Base-by-base conservation (phyloP, 306 rosid genomes). In the Alnus glutinosa region DNA sequence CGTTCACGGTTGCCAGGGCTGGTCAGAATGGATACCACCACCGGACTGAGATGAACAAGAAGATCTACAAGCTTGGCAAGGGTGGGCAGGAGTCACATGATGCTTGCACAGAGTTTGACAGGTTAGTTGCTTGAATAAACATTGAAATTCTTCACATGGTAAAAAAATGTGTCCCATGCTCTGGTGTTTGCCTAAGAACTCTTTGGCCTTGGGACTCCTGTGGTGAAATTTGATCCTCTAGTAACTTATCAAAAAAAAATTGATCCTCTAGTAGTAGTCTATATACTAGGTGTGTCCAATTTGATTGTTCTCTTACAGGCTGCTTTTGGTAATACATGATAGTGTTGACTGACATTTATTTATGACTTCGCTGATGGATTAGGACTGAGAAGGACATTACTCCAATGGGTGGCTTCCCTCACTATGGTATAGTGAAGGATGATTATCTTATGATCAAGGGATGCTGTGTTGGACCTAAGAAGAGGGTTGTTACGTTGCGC, bases 311-410 rank as follows among this genome's bases (percentile, higher is more conserved):
- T 30, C 36, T 61, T 61, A 9, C 67, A 3, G 34, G 34, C 67
- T 10, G 16, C 7, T 61, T 32, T 30, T 28, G 4, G 19, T 34
- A 63, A 42, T 6, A 63, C 47, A 32, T 63, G 70, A 63, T 63
- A 11, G 14, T 3, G 2, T 66, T 7, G 50, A 10, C 13, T 67
- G 13, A 59, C 32, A 12, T 37, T 3, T 36, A 12, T 37, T 3
- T 36, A 23, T 76, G 61, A 55, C 23, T 2, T 47, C 30, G 13
- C 18, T 79, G 39, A 15, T 86, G 78, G 7, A 9, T 14, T 87
- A 93, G 97, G 89, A 93, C 97, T n/a, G 96, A 93, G 90, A 93
- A 93, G 59, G 96, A 93, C 36, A 85, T 93, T 34, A 93, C 94
- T 10, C 97, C 97, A 34, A 88, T 93, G 83, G 97, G 97, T 78